Conservation (phyloP, 495 filamentous ascomycete species). For the Pseudomonodictys pantanalensis region DNA sequence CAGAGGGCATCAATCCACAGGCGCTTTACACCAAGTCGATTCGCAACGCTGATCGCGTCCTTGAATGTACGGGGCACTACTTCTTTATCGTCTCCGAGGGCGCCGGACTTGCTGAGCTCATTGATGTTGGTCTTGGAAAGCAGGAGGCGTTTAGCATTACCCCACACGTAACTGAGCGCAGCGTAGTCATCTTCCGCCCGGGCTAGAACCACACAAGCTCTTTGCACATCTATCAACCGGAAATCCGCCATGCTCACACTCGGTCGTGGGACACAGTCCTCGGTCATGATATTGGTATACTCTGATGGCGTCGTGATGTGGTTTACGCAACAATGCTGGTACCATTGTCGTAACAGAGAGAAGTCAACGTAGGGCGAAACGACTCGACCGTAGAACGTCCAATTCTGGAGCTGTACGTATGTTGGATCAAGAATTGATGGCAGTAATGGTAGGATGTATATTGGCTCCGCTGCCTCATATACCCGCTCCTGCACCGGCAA, state of each 20-base stretch:
- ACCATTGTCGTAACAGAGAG: not conserved
- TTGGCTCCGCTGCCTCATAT: not conserved
- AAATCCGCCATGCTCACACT: not conserved
- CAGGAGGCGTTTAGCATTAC: not conserved
- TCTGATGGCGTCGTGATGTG: not conserved
- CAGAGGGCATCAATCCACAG: not conserved
- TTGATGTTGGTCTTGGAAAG: not conserved
- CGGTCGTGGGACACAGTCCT: not conserved
- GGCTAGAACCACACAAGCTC: not conserved
- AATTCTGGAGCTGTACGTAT: not conserved
- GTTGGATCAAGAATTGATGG: not conserved
- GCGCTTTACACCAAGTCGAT: not conserved
- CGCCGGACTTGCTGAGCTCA: not conserved
- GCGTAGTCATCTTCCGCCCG: not conserved
- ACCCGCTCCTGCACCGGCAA: too few species aligned
- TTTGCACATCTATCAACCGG: not conserved
- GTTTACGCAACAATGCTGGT: not conserved
- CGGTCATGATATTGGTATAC: not conserved
- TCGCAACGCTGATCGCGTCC: not conserved
- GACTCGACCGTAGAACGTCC: not conserved
- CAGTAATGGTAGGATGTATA: not conserved
- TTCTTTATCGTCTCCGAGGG: not conserved
- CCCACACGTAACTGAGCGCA: not conserved
- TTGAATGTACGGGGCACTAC: not conserved
- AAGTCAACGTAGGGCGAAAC: not conserved